Evolutionary conservation across 2,329 filamentous ascomycete species (phyloP).

Genomic region (Ceratocystis lukuohia): DNA sequence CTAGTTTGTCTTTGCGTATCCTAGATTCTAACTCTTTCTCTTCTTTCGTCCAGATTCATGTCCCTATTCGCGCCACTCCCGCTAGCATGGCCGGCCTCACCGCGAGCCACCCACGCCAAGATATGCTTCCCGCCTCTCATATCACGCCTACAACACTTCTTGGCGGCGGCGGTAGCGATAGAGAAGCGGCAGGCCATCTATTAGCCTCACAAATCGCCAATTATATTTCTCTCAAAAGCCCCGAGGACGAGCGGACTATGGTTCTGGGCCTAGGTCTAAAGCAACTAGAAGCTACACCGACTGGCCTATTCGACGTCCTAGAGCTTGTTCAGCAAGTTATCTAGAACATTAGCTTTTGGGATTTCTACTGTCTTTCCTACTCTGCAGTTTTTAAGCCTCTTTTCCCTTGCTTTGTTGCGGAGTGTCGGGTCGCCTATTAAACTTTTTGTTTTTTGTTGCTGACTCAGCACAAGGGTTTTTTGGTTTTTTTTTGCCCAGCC

Average conservation of each 20-base stretch:
- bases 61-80: conserved; percentile 57
- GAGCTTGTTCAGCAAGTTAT: conserved; percentile 48
- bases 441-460: background rate
- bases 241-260: conserved; percentile 48
- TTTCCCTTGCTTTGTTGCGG: background rate
- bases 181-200: conserved; percentile 75
- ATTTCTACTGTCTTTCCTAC: background rate
- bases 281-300: conserved; percentile 37
- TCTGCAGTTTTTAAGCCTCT: background rate
- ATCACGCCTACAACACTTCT: conserved; percentile 78
- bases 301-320: conserved; percentile 51
- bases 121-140: conserved; percentile 60
- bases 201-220: conserved; percentile 83
- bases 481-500: background rate
- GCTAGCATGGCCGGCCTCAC: conserved; percentile 16
- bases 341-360: conserved; percentile 24
- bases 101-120: conserved; percentile 7
- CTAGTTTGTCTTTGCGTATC: background rate
- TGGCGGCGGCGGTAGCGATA: conserved; percentile 63
- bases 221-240: conserved; percentile 56
- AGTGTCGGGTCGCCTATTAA: background rate
- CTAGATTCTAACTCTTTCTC: background rate
- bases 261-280: conserved; percentile 47
- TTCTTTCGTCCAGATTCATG: conserved; percentile 47
- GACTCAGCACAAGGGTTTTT: conserved; percentile 2